A percentile compares a stretch with the other conserved stretches of the same genome.
Evolutionary conservation across 1,284 basidiomycete genomes (phyloP).

Genomic region (Sutorius eximius): DNA sequence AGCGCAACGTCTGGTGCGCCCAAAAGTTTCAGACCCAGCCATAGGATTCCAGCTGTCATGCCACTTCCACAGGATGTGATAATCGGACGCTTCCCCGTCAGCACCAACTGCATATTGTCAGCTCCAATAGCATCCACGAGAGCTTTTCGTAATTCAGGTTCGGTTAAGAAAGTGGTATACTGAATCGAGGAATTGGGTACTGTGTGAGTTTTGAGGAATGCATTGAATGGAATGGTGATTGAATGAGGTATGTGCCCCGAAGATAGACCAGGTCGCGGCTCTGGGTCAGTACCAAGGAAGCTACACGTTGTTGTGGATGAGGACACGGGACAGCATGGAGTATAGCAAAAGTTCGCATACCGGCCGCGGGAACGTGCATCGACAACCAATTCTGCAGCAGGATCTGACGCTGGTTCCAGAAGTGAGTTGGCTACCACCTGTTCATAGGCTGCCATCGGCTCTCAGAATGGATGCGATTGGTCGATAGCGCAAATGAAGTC

Average conservation of each 20-base stretch:
- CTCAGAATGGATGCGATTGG: slow-evolving; percentile 21
- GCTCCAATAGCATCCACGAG: slow-evolving; percentile 62
- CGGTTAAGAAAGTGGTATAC: slow-evolving; percentile 67
- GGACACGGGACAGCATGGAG: slow-evolving; percentile 4
- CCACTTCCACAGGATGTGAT: slow-evolving; percentile 87
- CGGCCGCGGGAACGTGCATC: slow-evolving; percentile 84
- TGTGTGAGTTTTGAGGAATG: slow-evolving; percentile 63
- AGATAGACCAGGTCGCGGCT: slow-evolving; percentile 85
- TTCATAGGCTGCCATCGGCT: slow-evolving; percentile 64
- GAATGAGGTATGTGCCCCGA: slow-evolving; percentile 94
- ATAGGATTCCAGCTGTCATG: slow-evolving; percentile 94
- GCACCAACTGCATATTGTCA: slow-evolving; percentile 53
- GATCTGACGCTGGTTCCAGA: slow-evolving; percentile 44
- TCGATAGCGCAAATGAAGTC: slow-evolving; percentile 25
- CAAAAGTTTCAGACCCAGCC: slow-evolving; percentile 80
- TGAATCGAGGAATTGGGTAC: slow-evolving; percentile 39
- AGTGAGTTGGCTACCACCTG: slow-evolving; percentile 76
- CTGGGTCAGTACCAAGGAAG: slow-evolving; percentile 79
- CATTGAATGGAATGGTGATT: slow-evolving; percentile 80
- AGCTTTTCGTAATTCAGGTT: slow-evolving; percentile 56
- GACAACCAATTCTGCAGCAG: slow-evolving; percentile 70
- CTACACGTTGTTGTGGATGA: slow-evolving; percentile 40
- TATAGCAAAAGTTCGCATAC: slow-evolving; percentile 40
- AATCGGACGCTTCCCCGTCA: slow-evolving; percentile 59
- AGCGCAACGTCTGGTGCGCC: slow-evolving; percentile 62